Conservation (phyloP, 2,329 filamentous ascomycete species). For the Hypoxylon sp. region DNA sequence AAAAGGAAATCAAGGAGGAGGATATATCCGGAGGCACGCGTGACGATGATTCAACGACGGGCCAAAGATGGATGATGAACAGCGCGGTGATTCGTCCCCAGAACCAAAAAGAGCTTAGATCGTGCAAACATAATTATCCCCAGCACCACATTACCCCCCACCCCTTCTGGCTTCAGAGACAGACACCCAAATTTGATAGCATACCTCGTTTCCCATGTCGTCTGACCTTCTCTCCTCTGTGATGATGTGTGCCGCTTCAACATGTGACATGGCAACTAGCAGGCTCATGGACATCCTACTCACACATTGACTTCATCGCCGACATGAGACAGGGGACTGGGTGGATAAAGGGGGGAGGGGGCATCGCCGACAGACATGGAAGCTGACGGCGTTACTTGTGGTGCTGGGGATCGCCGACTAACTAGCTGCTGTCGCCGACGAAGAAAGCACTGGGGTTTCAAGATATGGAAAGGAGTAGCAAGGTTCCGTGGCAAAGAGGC, state of each 20-base stretch:
- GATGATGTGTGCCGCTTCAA: neutral
- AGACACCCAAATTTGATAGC: slow-evolving; percentile 40
- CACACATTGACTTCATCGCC: neutral
- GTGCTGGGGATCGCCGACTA: too few relatives aligned
- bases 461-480: neutral
- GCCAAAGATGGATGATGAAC: slow-evolving; percentile 42
- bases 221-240: neutral
- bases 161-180: slow-evolving; percentile 23
- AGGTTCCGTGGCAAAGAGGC: neutral
- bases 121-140: slow-evolving; percentile 41
- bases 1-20: slow-evolving; percentile 34
- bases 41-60: slow-evolving; percentile 15
- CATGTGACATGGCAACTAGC: neutral
- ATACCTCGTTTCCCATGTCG: slow-evolving; percentile 16
- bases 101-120: slow-evolving; percentile 39
- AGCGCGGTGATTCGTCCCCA: slow-evolving; percentile 17
- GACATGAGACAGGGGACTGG: neutral
- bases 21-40: slow-evolving; percentile 44
- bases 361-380: neutral
- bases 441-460: too few relatives aligned
- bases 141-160: neutral
- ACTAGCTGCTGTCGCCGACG: too few relatives aligned
- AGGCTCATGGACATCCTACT: neutral
- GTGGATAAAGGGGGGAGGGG: neutral
- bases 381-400: neutral